Conservation (phyloP, 192 early-diverging fungal genomes). For the Phycomyces nitens region DNA sequence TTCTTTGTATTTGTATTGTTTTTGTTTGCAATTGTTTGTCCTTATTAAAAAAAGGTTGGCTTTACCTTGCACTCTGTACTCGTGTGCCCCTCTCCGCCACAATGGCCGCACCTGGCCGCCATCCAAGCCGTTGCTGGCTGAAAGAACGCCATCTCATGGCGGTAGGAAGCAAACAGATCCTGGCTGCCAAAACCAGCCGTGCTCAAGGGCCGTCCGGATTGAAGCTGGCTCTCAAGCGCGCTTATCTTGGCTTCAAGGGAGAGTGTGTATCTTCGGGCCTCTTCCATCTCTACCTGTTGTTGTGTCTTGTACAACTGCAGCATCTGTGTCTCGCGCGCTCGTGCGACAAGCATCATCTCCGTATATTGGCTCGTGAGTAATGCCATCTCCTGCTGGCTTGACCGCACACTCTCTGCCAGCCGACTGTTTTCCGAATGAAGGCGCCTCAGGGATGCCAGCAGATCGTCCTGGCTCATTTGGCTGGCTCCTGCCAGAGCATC, state of each 20-base stretch:
- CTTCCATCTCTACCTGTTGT: conserved; percentile 49
- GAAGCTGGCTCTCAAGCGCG: conserved; percentile 6
- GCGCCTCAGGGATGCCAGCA: too few species aligned
- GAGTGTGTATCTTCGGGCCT: conserved; percentile 41
- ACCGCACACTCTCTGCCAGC: conserved; percentile 21
- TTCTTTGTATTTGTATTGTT: not conserved
- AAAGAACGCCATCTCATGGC: conserved; percentile 12
- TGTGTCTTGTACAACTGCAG: conserved; percentile 22
- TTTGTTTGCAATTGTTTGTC: not conserved
- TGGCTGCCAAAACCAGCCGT: conserved; percentile 26
- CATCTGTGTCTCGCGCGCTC: conserved; percentile 37
- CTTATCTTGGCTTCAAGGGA: conserved; percentile 17
- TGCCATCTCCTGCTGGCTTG: conserved; percentile 49
- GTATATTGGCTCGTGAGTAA: conserved; percentile 40
- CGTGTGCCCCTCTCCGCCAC: conserved; percentile 43
- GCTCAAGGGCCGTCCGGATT: not conserved
- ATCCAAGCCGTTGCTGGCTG: not conserved
- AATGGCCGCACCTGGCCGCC: conserved; percentile 46
- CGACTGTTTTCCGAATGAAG: not conserved
- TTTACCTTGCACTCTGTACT: conserved; percentile 41
- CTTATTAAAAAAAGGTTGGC: not conserved
- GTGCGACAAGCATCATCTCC: conserved; percentile 37
- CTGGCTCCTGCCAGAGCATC: too few species aligned
- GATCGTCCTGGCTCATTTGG: too few species aligned
- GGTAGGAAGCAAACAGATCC: conserved; percentile 27